phyloP scores from a whole-genome alignment of 2,329 filamentous ascomycete genomes.

The Lasiodiplodia theobromae region DNA sequence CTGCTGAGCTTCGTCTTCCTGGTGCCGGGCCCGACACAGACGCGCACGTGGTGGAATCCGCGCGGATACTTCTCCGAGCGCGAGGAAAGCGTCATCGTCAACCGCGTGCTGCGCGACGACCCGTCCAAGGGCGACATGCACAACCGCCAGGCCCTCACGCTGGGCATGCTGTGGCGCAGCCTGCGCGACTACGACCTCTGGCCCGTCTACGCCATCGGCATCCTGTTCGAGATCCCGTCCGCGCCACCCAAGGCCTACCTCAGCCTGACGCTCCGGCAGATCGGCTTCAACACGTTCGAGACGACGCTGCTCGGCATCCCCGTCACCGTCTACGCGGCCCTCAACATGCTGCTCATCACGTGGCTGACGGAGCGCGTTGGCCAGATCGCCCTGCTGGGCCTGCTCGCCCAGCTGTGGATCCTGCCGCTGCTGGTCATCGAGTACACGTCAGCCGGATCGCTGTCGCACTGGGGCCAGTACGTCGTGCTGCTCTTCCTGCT shows the following conservation, averaged over 20 bases:
- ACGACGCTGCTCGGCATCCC: slow-evolving; percentile 52
- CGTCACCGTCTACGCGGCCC: slow-evolving; percentile 55
- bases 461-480: slow-evolving; percentile 50
- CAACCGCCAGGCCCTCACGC: slow-evolving; percentile 62
- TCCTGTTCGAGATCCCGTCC: slow-evolving; percentile 46
- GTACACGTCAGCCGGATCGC: slow-evolving; percentile 37
- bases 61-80: slow-evolving; percentile 71
- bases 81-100: slow-evolving; percentile 75
- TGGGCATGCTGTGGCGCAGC: slow-evolving; percentile 57
- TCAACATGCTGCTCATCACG: slow-evolving; percentile 60
- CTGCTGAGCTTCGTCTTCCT: slow-evolving; percentile 60
- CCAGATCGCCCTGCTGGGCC: slow-evolving; percentile 57
- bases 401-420: slow-evolving; percentile 49
- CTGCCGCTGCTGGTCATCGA: slow-evolving; percentile 49
- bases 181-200: slow-evolving; percentile 64
- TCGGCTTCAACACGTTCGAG: slow-evolving; percentile 47
- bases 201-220: slow-evolving; percentile 47
- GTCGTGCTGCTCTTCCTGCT: slow-evolving; percentile 49
- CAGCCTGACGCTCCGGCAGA: slow-evolving; percentile 43
- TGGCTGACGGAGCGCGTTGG: slow-evolving; percentile 59
- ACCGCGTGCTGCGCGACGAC: slow-evolving; percentile 64
- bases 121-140: slow-evolving; percentile 68
- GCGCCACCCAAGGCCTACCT: slow-evolving; percentile 44
- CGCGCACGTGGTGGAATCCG: slow-evolving; percentile 66
- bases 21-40: slow-evolving; percentile 62